Conservation (phyloP, 176 grass and related monocot species). For the Oryza glumipatula region DNA sequence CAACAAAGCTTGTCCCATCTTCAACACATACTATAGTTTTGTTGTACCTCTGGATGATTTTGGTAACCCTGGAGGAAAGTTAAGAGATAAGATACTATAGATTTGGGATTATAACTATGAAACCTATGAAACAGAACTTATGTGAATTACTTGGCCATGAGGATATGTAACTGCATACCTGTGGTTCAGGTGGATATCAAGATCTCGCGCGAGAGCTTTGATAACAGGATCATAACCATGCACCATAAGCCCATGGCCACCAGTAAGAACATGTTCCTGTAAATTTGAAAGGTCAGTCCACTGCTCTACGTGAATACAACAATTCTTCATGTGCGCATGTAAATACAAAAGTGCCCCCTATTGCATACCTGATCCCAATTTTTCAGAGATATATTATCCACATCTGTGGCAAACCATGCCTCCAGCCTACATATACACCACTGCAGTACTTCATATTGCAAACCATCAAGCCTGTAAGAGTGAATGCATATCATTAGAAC, state of each 20-base stretch:
- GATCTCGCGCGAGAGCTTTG: constrained; percentile 80
- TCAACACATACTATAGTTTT: constrained; percentile 79
- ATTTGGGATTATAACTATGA: not conserved
- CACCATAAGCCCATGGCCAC: constrained; percentile 98
- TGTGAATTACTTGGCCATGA: constrained; percentile 16
- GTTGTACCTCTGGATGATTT: constrained; percentile 80
- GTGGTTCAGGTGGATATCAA: constrained; percentile 90
- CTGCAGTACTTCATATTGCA: constrained; percentile 90
- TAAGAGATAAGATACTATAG: not conserved
- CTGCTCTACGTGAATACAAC: not conserved
- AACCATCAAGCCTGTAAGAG: constrained; percentile 65
- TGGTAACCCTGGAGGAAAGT: constrained; percentile 65
- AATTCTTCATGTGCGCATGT: not conserved
- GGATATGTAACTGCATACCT: constrained; percentile 52
- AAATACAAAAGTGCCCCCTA: not conserved
- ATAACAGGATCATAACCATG: constrained; percentile 98
- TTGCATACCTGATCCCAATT: constrained; percentile 94
- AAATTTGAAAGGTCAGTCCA: constrained; percentile 31
- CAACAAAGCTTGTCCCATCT: constrained; percentile 72
- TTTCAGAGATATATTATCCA: constrained; percentile 87
- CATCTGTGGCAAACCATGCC: constrained; percentile 96
- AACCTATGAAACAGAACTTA: not conserved
- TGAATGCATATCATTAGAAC: constrained; percentile 29
- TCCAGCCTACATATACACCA: constrained; percentile 98
- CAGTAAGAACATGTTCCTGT: constrained; percentile 98